Percentiles rank a stretch among this genome's conserved stretches.
These are phyloP conservation scores for Casuarina equisetifolia DNA, from an alignment of 306 rosid genomes.

Conservation along the genomic window DNA sequence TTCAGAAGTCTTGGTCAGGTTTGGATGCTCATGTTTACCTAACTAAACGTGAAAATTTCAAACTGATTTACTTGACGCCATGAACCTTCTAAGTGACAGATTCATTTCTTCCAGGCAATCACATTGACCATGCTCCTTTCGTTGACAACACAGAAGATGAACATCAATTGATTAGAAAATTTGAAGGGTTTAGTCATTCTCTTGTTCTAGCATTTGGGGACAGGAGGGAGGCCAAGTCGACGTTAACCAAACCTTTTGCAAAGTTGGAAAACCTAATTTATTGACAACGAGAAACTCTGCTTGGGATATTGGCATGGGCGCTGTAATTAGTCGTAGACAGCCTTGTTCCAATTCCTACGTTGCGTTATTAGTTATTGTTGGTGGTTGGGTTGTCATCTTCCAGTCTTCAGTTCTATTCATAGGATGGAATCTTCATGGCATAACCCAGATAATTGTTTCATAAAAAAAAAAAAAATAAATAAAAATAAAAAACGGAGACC, in stretches of 20 bases:
- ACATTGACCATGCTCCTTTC: constrained; percentile 33
- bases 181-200: constrained; percentile 9
- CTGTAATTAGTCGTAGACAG: not conserved
- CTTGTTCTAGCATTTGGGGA: constrained; percentile 30
- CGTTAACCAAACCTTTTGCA: not conserved
- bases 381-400: constrained; percentile 23
- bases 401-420: constrained; percentile 17
- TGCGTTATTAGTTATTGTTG: constrained; percentile 4
- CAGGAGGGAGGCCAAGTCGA: constrained; percentile 33
- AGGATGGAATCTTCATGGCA: constrained; percentile 9
- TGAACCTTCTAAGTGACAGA: constrained; percentile 13
- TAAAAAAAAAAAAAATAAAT: not conserved
- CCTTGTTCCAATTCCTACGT: not conserved
- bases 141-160: constrained; percentile 18
- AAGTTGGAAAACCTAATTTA: not conserved
- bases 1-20: not conserved
- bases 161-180: constrained; percentile 27
- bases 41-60: not conserved
- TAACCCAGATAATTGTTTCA: not conserved
- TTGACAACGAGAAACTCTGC: not conserved
- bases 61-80: constrained; percentile 40
- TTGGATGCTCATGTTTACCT: not conserved
- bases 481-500: not conserved
- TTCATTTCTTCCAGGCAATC: constrained; percentile 31
- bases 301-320: not conserved